Evolutionary conservation across 2,329 filamentous ascomycete genomes (phyloP).

Genomic region (Clarireedia hainanense): DNA sequence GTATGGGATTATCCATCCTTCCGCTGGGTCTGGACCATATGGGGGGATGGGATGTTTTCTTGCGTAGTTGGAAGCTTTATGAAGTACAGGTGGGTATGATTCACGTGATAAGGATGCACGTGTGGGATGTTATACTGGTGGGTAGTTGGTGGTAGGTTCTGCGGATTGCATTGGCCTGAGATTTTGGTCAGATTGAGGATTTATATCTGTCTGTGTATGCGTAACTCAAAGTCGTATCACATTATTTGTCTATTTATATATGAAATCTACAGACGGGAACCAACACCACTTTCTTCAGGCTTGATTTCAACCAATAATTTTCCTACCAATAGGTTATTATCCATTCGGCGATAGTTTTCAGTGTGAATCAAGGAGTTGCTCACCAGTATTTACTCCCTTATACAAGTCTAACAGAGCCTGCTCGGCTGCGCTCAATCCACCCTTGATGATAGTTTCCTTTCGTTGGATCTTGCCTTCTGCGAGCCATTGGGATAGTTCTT

Average conservation of each 20-base stretch:
- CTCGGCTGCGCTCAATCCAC: conserved; percentile 58
- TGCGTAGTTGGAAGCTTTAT: background rate
- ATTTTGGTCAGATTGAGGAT: too few species aligned
- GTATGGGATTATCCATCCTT: background rate
- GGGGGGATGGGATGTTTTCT: background rate
- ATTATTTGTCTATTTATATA: background rate
- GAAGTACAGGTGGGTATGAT: background rate
- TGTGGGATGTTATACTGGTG: too few species aligned
- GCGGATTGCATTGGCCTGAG: too few species aligned
- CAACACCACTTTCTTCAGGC: conserved; percentile 15
- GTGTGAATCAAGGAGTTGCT: conserved; percentile 2
- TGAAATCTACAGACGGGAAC: conserved; percentile 10
- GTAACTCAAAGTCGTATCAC: background rate
- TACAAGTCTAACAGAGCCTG: conserved; percentile 57
- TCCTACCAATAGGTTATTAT: conserved; percentile 14
- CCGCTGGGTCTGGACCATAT: background rate
- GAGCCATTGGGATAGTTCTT: conserved; percentile 60
- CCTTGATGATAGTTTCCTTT: conserved; percentile 62
- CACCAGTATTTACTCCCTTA: conserved; percentile 62
- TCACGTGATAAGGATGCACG: background rate
- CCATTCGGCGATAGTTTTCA: background rate
- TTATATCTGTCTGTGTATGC: too few species aligned
- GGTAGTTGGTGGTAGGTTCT: too few species aligned
- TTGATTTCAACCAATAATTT: conserved; percentile 52
- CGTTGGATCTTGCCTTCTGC: conserved; percentile 63